phyloP scores from a whole-genome alignment of 116 monocot genomes.

The Papilionanthe hybrid region DNA sequence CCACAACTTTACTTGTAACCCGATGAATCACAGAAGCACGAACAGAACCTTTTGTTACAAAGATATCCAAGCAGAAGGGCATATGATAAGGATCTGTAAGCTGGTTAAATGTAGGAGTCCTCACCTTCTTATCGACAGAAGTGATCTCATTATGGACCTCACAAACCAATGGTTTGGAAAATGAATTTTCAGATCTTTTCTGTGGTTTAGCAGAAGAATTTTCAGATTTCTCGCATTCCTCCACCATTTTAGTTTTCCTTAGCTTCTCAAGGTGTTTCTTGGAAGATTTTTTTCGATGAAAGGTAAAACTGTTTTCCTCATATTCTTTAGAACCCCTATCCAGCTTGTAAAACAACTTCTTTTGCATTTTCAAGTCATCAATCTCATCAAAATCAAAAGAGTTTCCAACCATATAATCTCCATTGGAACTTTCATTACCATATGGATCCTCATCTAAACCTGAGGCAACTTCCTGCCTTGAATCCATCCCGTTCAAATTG shows the following conservation, averaged over 20 bases:
- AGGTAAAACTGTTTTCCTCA: slow-evolving; percentile 54
- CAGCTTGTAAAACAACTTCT: slow-evolving; percentile 69
- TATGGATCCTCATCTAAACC: neutral
- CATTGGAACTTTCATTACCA: neutral
- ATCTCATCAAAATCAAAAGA: slow-evolving; percentile 51
- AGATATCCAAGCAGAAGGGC: slow-evolving; percentile 78
- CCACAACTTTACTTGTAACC: slow-evolving; percentile 68
- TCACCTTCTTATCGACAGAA: slow-evolving; percentile 33
- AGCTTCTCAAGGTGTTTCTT: slow-evolving; percentile 16
- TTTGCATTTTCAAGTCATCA: slow-evolving; percentile 55
- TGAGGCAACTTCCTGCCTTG: neutral
- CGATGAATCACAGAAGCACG: slow-evolving; percentile 73
- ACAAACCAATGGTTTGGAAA: neutral
- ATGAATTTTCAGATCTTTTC: neutral
- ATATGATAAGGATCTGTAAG: slow-evolving; percentile 72
- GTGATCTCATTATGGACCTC: neutral
- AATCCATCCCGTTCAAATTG: neutral
- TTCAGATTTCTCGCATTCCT: slow-evolving; percentile 23
- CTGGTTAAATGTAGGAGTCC: slow-evolving; percentile 61
- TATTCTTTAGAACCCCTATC: slow-evolving; percentile 65
- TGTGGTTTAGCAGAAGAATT: slow-evolving; percentile 6
- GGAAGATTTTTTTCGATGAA: slow-evolving; percentile 35
- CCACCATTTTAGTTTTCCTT: slow-evolving; percentile 10
- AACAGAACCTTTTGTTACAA: slow-evolving; percentile 69
- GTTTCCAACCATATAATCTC: neutral